Conservation (phyloP, 2,329 filamentous ascomycete genomes). For the Didymella glomerata region DNA sequence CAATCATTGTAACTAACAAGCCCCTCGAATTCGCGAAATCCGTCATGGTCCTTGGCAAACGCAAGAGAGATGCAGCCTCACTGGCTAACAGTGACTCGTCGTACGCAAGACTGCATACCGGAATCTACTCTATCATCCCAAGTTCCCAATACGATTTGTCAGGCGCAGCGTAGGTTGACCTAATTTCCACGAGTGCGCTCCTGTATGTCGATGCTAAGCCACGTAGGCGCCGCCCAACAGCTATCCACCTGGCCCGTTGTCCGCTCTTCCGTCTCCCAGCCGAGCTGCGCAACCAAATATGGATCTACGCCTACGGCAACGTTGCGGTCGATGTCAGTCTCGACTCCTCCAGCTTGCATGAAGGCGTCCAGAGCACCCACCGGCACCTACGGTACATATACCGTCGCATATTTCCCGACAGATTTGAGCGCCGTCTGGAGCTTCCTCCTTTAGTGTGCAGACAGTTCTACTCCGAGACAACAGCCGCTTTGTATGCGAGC, state of each 20-base stretch:
- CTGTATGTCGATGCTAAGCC: neutral
- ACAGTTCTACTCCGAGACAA: neutral
- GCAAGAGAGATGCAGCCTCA: slow-evolving; percentile 56
- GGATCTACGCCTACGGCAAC: neutral
- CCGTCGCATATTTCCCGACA: too few relatives aligned
- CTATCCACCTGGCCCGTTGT: neutral
- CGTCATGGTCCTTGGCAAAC: slow-evolving; percentile 66
- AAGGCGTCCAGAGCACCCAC: too few relatives aligned
- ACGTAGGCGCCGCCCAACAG: neutral
- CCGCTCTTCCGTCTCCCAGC: slow-evolving; percentile 7
- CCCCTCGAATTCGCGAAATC: neutral
- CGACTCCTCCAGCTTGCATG: neutral
- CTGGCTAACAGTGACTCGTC: neutral
- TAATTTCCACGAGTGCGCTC: neutral
- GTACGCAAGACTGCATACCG: neutral
- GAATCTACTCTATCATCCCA: neutral
- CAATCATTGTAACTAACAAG: neutral
- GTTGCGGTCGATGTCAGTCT: neutral
- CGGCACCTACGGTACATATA: too few relatives aligned
- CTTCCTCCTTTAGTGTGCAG: neutral
- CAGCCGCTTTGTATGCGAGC: neutral
- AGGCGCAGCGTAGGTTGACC: too few relatives aligned
- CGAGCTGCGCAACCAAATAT: slow-evolving; percentile 8
- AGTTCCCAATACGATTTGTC: neutral
- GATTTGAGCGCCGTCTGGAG: neutral